Conservation (phyloP, 139 green algal genomes). For the Auxenochlorella pyrenoidosa region DNA sequence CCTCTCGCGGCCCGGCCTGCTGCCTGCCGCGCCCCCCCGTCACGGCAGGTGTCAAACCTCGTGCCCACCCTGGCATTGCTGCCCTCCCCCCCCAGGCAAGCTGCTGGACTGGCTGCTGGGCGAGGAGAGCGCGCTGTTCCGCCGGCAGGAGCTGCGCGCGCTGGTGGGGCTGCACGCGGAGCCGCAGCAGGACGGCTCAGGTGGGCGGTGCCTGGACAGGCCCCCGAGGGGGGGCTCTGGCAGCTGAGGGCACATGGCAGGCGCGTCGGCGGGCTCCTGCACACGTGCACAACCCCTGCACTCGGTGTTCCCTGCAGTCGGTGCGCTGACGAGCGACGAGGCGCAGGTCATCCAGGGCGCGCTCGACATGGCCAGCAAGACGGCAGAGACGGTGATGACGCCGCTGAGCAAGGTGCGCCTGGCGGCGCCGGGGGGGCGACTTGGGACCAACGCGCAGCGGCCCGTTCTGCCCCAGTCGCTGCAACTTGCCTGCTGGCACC, state of each 20-base stretch:
- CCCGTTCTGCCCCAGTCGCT: too few species aligned
- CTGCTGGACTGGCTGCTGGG: constrained; percentile 67
- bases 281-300: too few species aligned
- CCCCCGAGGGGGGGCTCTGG: background rate
- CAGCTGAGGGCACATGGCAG: too few species aligned
- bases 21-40: too few species aligned
- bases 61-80: background rate
- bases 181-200: constrained; percentile 26
- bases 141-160: constrained; percentile 53
- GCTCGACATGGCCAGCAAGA: constrained; percentile 68
- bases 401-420: constrained; percentile 58
- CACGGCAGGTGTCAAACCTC: background rate
- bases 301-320: background rate
- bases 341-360: constrained; percentile 62
- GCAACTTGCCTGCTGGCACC: too few species aligned
- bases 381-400: constrained; percentile 67
- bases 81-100: background rate
- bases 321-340: constrained; percentile 34
- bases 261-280: too few species aligned
- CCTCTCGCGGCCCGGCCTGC: too few species aligned
- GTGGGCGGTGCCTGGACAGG: background rate
- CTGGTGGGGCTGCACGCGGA: constrained; percentile 55
- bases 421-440: background rate
- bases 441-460: background rate
- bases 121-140: constrained; percentile 53